Conservation (phyloP, 2,329 filamentous ascomycete species). For the Penicillium sp. region DNA sequence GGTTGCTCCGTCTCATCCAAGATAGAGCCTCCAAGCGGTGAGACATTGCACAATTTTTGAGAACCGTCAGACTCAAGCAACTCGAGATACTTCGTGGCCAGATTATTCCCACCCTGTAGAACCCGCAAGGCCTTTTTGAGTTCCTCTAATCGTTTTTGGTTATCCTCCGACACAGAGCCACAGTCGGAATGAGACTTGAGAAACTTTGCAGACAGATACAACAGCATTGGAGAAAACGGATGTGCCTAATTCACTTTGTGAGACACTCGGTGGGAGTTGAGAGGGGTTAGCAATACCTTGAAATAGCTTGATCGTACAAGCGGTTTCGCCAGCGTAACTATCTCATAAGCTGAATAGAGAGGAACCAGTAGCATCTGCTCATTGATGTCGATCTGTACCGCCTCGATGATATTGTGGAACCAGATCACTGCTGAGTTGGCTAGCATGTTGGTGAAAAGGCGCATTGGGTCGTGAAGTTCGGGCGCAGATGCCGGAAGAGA, state of each 20-base stretch:
- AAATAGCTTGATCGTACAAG: slow-evolving; percentile 13
- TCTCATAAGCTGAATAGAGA: slow-evolving; percentile 15
- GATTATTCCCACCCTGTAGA: slow-evolving; percentile 6
- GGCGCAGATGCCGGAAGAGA: slow-evolving; percentile 6
- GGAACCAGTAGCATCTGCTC: not conserved
- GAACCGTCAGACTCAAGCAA: slow-evolving; percentile 1
- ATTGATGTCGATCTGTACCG: not conserved
- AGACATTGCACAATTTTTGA: not conserved
- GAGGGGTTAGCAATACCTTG: slow-evolving; percentile 5
- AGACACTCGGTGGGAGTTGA: not conserved
- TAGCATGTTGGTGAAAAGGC: slow-evolving; percentile 19
- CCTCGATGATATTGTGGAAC: slow-evolving; percentile 10
- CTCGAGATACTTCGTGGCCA: slow-evolving; percentile 4
- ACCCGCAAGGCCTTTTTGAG: slow-evolving; percentile 4
- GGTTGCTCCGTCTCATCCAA: not conserved
- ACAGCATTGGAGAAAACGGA: slow-evolving; percentile 8
- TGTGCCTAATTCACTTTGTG: slow-evolving; percentile 3
- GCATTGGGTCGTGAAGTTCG: slow-evolving; percentile 14
- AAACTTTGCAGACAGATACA: slow-evolving; percentile 12
- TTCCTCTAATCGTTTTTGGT: not conserved
- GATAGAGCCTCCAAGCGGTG: not conserved
- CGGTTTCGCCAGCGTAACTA: slow-evolving; percentile 10
- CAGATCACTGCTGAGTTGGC: slow-evolving; percentile 12
- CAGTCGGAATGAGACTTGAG: slow-evolving; percentile 6
- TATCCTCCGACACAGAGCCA: slow-evolving; percentile 6